These are phyloP conservation scores for Phytophthora ohioensis DNA, from an alignment of 352 stramenopile genomes.

Conservation along the genomic window DNA sequence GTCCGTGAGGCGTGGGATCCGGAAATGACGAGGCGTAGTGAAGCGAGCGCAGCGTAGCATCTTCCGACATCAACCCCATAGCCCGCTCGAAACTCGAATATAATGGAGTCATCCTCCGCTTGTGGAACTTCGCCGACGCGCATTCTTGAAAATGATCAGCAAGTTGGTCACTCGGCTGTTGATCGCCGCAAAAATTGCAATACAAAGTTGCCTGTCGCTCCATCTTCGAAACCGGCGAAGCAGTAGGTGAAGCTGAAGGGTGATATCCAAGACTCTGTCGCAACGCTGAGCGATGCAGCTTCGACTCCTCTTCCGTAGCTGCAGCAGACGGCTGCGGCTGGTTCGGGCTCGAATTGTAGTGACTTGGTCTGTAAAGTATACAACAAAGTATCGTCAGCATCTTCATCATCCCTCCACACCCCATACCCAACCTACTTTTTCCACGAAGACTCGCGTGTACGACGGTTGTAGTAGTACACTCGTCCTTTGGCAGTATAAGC, in stretches of 20 bases:
- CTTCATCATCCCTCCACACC: background rate
- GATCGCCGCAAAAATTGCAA: conserved; percentile 79
- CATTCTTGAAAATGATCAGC: conserved; percentile 62
- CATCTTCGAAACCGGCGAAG: conserved; percentile 28
- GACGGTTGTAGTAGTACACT: conserved; percentile 92
- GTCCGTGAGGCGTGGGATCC: conserved; percentile 49
- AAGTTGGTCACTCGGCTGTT: conserved; percentile 45
- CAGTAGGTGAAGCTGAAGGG: conserved; percentile 25
- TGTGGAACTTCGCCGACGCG: conserved; percentile 58
- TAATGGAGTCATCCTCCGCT: conserved; percentile 59
- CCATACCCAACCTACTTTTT: conserved; percentile 58
- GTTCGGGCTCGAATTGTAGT: conserved; percentile 26
- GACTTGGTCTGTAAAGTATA: conserved; percentile 32
- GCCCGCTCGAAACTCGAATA: conserved; percentile 75
- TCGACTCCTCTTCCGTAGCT: conserved; percentile 19
- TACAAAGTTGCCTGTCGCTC: conserved; percentile 59
- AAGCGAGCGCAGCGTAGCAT: conserved; percentile 63
- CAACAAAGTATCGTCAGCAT: conserved; percentile 13
- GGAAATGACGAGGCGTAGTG: conserved; percentile 81
- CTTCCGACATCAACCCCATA: conserved; percentile 70
- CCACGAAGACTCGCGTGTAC: conserved; percentile 87
- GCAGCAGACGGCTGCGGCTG: conserved; percentile 17
- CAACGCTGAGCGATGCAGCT: conserved; percentile 33
- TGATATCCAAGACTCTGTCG: conserved; percentile 47
- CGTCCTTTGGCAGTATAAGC: conserved; percentile 85